These are phyloP conservation scores for Ganoderma leucocontextum DNA, from an alignment of 1,284 basidiomycete species.

Conservation along the genomic window DNA sequence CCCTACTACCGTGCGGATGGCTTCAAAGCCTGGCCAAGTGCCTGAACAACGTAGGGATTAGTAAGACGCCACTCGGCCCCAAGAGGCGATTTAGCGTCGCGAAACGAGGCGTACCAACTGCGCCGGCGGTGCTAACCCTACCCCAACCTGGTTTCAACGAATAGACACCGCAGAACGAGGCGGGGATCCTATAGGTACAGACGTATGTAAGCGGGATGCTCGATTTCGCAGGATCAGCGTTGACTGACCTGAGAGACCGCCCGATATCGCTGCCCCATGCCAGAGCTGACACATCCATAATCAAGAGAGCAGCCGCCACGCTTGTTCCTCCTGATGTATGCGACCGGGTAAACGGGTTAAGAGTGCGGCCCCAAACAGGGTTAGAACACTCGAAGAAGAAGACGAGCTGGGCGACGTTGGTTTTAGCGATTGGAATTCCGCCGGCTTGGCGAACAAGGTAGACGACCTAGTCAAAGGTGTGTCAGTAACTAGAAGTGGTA, in stretches of 20 bases:
- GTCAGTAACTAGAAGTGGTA: constrained; percentile 7
- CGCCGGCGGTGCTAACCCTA: constrained; percentile 60
- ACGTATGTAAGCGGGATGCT: constrained; percentile 26
- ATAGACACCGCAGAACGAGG: constrained; percentile 84
- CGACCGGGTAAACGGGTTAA: constrained; percentile 72
- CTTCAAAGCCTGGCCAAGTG: constrained; percentile 71
- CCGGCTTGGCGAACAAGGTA: constrained; percentile 56
- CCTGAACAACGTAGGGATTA: constrained; percentile 41
- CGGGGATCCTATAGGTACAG: constrained; percentile 69
- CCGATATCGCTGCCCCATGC: constrained; percentile 86
- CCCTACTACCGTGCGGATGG: constrained; percentile 65
- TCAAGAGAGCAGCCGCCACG: constrained; percentile 80
- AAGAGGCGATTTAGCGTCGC: background rate
- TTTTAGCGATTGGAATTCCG: constrained; percentile 71
- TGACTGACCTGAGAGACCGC: constrained; percentile 58
- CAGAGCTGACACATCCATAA: constrained; percentile 77
- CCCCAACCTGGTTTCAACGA: constrained; percentile 76
- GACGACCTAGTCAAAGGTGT: constrained; percentile 46
- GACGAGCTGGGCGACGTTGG: constrained; percentile 85
- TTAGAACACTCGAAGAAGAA: constrained; percentile 90
- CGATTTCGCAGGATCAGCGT: background rate
- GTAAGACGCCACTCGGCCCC: background rate
- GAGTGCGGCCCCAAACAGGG: constrained; percentile 80
- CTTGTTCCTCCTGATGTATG: constrained; percentile 82
- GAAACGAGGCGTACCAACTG: constrained; percentile 48